Evolutionary conservation across 176 grass and related monocot species (phyloP), one percentile per base, ranked within the genome.

Genomic region (Triticum urartu): DNA sequence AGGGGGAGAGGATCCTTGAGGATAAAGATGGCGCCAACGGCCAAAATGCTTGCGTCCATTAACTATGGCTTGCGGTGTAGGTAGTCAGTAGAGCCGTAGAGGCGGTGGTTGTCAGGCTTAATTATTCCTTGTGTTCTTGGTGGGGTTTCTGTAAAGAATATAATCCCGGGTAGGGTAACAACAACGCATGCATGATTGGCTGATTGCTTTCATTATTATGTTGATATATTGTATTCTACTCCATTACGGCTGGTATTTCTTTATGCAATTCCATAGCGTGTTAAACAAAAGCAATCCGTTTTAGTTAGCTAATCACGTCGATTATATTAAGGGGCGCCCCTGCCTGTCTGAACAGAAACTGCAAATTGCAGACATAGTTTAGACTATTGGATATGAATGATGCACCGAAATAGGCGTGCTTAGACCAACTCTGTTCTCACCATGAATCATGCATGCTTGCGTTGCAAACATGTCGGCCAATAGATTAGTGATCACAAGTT

Each of bases 71-170:
- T 87, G 67, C 25, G 68, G 48, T 36, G 67, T 43, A 76, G 61
- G 25, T 50, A 18, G 40, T 24, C 56, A 59, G 56, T 84, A 65
- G 79, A 88, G 28, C 63, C 81, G 47, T 81, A 77, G 69, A 81
- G 77, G 81, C 76, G 77, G 81, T 77, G 77, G 81, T 77, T 77
- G 81, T 60, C 28, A 84, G 70, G 85, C 72, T 84, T 76, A 15
- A 45, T 76, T 84, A 87, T 91, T 83, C 89, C 68, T 87, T 91
- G 89, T 87, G 48, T 88, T 81, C 69, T 77, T 84, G 77, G 62
- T 34, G 69, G 62, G 69, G 77, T 88, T 85, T 86, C 78, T 87
- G 11, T 43, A 75, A 28, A 34, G 39, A 50, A 42, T 68, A 86
- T 63, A 76, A 80, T 52, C 20, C 11, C 13, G 20, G 25, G 14